A percentile compares a stretch with the other conserved stretches of the same genome.
phyloP scores from a whole-genome alignment of 2,329 filamentous ascomycete species.

The Diaporthe velutina region DNA sequence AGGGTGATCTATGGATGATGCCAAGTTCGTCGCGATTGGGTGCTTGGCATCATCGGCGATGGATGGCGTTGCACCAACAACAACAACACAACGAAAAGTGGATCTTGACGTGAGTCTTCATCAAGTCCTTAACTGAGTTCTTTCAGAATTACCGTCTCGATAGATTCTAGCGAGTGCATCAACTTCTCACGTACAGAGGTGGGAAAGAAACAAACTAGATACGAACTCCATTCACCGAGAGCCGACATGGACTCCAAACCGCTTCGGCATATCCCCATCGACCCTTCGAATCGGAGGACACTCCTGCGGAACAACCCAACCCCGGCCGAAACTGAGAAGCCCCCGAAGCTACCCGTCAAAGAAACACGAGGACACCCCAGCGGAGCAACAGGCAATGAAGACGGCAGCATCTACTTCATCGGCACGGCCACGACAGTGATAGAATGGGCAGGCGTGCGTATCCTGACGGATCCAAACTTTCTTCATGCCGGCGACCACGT shows the following conservation, averaged over 20 bases:
- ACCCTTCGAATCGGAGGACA: neutral
- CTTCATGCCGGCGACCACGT: constrained; percentile 75
- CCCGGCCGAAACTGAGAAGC: neutral
- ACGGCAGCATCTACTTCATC: constrained; percentile 65
- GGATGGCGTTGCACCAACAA: neutral
- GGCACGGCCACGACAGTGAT: constrained; percentile 69
- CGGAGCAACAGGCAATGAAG: constrained; percentile 44
- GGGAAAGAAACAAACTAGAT: no score
- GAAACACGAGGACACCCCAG: constrained; percentile 45
- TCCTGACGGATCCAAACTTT: constrained; percentile 74
- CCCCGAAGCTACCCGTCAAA: neutral
- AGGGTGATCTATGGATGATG: neutral
- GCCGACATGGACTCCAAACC: neutral
- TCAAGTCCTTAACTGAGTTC: neutral
- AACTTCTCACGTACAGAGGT: no score
- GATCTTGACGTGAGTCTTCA: neutral
- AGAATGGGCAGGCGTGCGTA: constrained; percentile 64
- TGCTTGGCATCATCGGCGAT: neutral
- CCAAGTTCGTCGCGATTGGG: neutral
- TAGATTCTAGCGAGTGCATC: no score
- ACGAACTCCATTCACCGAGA: neutral
- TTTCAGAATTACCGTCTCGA: neutral
- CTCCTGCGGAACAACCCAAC: neutral
- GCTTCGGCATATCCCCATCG: neutral
- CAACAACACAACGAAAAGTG: neutral